Conservation (phyloP, 2,329 filamentous ascomycete genomes). For the Talaromyces piceae region DNA sequence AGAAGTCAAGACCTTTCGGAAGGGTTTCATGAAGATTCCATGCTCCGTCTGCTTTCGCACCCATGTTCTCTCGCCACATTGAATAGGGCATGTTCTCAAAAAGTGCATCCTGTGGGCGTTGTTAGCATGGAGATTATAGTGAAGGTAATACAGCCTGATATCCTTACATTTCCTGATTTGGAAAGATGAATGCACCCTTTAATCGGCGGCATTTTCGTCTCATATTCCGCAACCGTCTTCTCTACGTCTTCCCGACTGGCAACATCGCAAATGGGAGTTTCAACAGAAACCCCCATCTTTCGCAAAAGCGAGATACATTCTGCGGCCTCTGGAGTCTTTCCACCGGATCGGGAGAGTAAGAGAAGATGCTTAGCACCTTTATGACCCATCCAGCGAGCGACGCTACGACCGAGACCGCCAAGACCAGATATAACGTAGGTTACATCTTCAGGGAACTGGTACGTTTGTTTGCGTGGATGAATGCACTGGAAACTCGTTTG, state of each 20-base stretch:
- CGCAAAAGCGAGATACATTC: not conserved
- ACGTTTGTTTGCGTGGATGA: not conserved
- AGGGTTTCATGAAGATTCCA: constrained; percentile 20
- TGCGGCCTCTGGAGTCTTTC: not conserved
- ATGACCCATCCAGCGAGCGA: constrained; percentile 1
- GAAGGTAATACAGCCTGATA: not conserved
- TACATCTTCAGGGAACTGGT: not conserved
- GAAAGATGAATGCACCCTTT: not conserved
- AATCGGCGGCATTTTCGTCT: not conserved
- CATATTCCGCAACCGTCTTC: constrained; percentile 2
- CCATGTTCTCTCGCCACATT: constrained; percentile 20
- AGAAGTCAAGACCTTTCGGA: constrained; percentile 29
- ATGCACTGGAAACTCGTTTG: not conserved
- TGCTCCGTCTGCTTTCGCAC: constrained; percentile 23
- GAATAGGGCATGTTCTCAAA: constrained; percentile 24
- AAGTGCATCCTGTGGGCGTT: constrained; percentile 10
- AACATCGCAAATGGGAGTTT: not conserved
- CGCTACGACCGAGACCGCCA: not conserved
- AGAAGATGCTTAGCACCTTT: constrained; percentile 5
- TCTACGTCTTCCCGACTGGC: not conserved
- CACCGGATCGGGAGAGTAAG: not conserved
- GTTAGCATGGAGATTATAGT: constrained; percentile 14
- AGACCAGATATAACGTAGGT: not conserved
- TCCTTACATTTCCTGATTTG: not conserved
- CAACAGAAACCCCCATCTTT: not conserved